Percentiles rank a stretch among this genome's conserved stretches.
Conservation (phyloP, 1,284 basidiomycete species). For the Trametes sp. region DNA sequence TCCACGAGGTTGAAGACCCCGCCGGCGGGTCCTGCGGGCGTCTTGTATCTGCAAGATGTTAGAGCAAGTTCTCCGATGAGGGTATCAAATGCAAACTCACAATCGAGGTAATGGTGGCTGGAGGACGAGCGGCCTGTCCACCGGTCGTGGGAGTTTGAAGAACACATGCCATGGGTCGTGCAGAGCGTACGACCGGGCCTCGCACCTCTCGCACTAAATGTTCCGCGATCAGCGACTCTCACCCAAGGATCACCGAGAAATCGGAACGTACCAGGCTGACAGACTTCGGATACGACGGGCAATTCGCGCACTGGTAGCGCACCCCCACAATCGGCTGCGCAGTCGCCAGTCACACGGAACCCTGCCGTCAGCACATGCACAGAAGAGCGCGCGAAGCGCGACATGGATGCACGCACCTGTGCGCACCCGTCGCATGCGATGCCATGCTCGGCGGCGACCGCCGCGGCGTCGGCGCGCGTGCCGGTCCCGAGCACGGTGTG, state of each 20-base stretch:
- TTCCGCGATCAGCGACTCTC: conserved; percentile 14
- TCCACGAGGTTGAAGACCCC: conserved; percentile 51
- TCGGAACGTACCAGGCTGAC: conserved; percentile 66
- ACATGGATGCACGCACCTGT: conserved; percentile 51
- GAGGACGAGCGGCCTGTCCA: conserved; percentile 64
- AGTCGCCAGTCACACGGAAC: not conserved
- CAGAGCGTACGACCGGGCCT: conserved; percentile 75
- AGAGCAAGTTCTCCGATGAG: not conserved
- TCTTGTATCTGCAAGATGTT: conserved; percentile 60
- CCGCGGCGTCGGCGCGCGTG: conserved; percentile 36
- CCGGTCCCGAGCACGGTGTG: conserved; percentile 68
- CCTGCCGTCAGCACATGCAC: conserved; percentile 13
- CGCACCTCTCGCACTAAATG: conserved; percentile 78
- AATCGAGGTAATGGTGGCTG: conserved; percentile 77
- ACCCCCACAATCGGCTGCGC: conserved; percentile 68
- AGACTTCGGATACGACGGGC: conserved; percentile 66
- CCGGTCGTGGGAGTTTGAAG: conserved; percentile 83
- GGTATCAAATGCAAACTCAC: conserved; percentile 46
- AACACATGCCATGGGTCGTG: conserved; percentile 89
- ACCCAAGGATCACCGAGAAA: not conserved
- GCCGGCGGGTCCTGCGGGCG: conserved; percentile 66
- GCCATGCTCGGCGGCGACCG: conserved; percentile 44
- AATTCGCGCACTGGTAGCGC: conserved; percentile 81
- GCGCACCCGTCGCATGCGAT: conserved; percentile 52
- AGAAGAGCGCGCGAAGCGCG: not conserved